Evolutionary conservation across 768 basidiomycete species (phyloP), one percentile per base, ranked within the genome.

Genomic region (Panaeolus papilionaceus): DNA sequence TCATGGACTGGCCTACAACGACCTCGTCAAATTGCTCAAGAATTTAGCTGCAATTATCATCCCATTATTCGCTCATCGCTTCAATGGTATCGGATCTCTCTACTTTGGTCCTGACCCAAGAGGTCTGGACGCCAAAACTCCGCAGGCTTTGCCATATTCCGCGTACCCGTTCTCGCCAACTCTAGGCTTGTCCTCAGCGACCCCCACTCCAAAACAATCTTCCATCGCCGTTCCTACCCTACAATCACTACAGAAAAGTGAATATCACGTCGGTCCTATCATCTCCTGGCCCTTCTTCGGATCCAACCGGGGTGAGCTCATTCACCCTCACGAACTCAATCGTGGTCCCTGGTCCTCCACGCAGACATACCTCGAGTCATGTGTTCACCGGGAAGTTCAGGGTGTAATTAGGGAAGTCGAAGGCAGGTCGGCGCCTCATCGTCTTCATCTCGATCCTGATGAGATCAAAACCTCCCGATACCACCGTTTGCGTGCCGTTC

Each of bases 221-320:
- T 71, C 51, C 68, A 71, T 69, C 58, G 68, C 68, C 54, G 71
- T 66, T 66, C 78, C 67, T 42, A 71, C 70, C 11, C 38, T 72
- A 28, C 49, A 70, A 62, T 58, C 62, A 26, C 64, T 37, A 63
- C 66, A 68, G 61, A 71, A 76, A 40, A 4, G 28, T 11, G 80
- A 84, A 63, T 87, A 84, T 76, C 86, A 89, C 62, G 82, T 94
- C 51, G 93, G 93, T 3, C 91, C 91, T 8, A 95, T 95, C 72
- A 87, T 95, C 62, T 94, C 93, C 3, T 95, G 94, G 93, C 91
- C 93, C 1, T 95, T 95, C 83, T 95, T 95, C 75, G 93, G 93
- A 58, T 91, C 92, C 4, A 89, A 90, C 70, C 85, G 94, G 45
- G 93, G 93, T 38, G 89, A 92, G 67, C 84, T 93, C 26, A 70